Evolutionary conservation across 1,284 basidiomycete species (phyloP), one percentile per base, ranked within the genome.

Genomic region (Boletus subluridellus): DNA sequence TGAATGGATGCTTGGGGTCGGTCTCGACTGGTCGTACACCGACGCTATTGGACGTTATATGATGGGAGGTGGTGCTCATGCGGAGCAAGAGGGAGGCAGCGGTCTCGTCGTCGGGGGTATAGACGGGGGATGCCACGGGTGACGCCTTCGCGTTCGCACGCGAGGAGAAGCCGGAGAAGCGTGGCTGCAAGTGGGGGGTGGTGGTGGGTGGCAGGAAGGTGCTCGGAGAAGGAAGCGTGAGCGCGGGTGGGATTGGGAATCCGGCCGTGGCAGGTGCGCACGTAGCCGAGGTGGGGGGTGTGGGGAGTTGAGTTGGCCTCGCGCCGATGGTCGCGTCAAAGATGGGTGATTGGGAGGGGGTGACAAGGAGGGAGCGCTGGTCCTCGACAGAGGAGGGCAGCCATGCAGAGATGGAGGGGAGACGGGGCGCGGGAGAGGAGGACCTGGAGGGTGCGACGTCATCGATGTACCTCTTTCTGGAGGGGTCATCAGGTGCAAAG

Each of bases 91-190:
- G 71, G 7, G 86, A 83, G 10, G 87, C 87, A 0, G 85, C 85
- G 0, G 77, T 80, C 73, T 89, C 85, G 65, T 90, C 87, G 59
- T 89, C 87, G 0, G 83, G 81, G 8, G 86, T 84, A 65, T 80
- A 79, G 45, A 71, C 64, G n/a, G 76, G 77, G 38, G 74, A 76
- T 42, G 69, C 30, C 17, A 67, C 66, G 34, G 76, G 76, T 24
- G 74, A 74, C 8, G 44, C 34, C 34, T 50, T 66, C 0, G 55
- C 6, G 51, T 53, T 62, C 15, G 54, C 30, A 49, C 65, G 69
- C 1, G 60, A 17, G 3, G 52, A 21, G 32, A 73, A 69, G 14
- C 68, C 69, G 5, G 64, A 67, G 59, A 71, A 71, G 39, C 69
- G 64, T 0, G 67, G 70, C 37, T 64, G 67, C n/a, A 72, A 57